Base-by-base conservation (phyloP, 768 basidiomycete genomes). In the Austroboletus eburneus region DNA sequence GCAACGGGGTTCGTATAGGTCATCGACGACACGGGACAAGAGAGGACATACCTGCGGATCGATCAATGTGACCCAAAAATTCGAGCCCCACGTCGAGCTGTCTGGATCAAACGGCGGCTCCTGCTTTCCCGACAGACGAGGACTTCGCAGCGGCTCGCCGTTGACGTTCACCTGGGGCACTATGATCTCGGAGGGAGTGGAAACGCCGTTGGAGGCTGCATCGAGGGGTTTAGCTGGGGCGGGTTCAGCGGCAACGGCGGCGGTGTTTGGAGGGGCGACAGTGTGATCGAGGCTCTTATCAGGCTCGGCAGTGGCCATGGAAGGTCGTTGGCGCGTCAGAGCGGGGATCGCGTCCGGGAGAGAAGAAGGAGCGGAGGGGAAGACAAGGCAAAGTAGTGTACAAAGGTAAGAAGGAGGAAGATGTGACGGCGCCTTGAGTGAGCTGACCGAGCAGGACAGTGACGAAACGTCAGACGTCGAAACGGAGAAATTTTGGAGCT, bases 11-110 rank as follows among this genome's bases (percentile, higher is more conserved):
- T 54, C 38, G 37, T 48, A 48, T 27, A 29, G 43, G 43, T 49
- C 41, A 46, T 36, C 43, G 33, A 51, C 45, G 27, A 42, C 27
- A 24, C n/a, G 30, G 32, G 36, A 43, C 13, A 46, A 43, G 43
- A 46, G 6, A 35, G 9, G 45, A 75, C 76, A 55, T 63, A 88
- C 92, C 76, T 88, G 81, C 22, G 93, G 93, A 74, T 96, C 92
- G 39, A 87, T 78, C 43, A 95, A 74, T 6, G 93, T 94, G 7
- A 95, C 90, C 93, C 93, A 96, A 63, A 96, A 95, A 64, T 91
- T 85, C 22, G 86, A 80, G 5, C 90, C 91, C 91, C 91, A 93
- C 23, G 76, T 77, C 50, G 77, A 67, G 54, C 76, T 77, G 24
- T 68, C 65, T 4, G 57, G 48, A 49, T 67, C 67, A 23, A 52